Evolutionary conservation across 306 rosid species (phyloP), one percentile per base, ranked within the genome.

Genomic region (Cicer cuneatum): DNA sequence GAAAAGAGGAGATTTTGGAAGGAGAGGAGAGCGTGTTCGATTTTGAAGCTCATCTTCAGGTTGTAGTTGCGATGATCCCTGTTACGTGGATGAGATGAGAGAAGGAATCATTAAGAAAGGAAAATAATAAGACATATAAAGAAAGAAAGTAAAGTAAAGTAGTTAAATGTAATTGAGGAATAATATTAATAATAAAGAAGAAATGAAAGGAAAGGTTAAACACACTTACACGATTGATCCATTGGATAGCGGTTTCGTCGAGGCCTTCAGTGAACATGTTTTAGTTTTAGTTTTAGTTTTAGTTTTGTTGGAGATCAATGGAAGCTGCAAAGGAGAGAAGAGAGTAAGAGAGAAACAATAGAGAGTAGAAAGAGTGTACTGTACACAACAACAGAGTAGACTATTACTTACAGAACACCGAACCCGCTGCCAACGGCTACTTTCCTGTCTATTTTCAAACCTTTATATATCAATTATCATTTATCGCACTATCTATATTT

Each of bases 251-350:
- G 73, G 39, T 90, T 77, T 94, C 97, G 76, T 94, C 99, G 0
- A 94, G 90, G 40, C 99, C 99, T 79, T 94, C 87, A 0, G 96
- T 90, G 88, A 94, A 94, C 99, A 91, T 93, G 7, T 21, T 66
- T 4, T 45, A 3, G 35, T 29, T 29, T 29, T 29, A 29, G 4
- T 10, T 2, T 14, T 37, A 3, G 35, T 29, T 29, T 29, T 29
- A 29, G 4, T 10, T 2, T 14, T 37, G n/a, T 58, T 35, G 7
- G 1, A 64, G 52, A 66, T 18, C 2, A 12, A 65, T 15, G 46
- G 46, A 61, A 60, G 66, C 12, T 60, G 66, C 5, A 7, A 5
- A 49, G 5, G 69, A 40, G 51, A 8, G 69, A 39, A 14, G 49
- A 15, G 69, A 8, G 14, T 15, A 5, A 16, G 38, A 41, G 51